Evolutionary conservation across 768 basidiomycete genomes (phyloP).

Genomic region (Phlebiopsis gigantea): DNA sequence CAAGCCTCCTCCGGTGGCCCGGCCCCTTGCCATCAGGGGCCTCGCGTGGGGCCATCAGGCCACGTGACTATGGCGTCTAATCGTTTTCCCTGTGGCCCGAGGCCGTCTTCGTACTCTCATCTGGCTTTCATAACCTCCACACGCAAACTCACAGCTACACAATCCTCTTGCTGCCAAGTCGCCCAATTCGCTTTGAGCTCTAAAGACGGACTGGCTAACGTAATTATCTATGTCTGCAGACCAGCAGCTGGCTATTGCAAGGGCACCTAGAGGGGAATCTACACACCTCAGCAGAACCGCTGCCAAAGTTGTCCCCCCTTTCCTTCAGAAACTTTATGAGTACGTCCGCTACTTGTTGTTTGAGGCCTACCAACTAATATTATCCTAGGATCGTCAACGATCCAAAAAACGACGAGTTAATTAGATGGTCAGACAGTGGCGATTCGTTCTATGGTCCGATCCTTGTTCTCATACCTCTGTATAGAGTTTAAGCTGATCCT

Average conservation of each 20-base stretch:
- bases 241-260: constrained; percentile 53
- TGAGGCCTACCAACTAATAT: constrained; percentile 12
- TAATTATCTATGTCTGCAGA: constrained; percentile 24
- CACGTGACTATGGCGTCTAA: not conserved
- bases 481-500: constrained; percentile 7
- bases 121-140: not conserved
- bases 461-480: not conserved
- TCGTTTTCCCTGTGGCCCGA: not conserved
- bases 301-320: constrained; percentile 63
- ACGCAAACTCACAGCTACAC: not conserved
- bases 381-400: constrained; percentile 94
- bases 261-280: constrained; percentile 35
- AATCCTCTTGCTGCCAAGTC: not conserved
- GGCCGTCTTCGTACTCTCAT: not conserved
- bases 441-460: constrained; percentile 85
- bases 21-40: too few species aligned
- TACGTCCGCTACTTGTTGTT: constrained; percentile 35
- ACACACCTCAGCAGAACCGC: constrained; percentile 41
- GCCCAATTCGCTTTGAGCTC: not conserved
- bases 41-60: too few species aligned
- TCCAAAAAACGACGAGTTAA: constrained; percentile 72
- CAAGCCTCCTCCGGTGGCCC: too few species aligned
- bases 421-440: constrained; percentile 87
- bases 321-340: constrained; percentile 92
- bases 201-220: constrained; percentile 1